Base-by-base conservation (phyloP, 306 rosid genomes). In the Oemleria cerasiformis region DNA sequence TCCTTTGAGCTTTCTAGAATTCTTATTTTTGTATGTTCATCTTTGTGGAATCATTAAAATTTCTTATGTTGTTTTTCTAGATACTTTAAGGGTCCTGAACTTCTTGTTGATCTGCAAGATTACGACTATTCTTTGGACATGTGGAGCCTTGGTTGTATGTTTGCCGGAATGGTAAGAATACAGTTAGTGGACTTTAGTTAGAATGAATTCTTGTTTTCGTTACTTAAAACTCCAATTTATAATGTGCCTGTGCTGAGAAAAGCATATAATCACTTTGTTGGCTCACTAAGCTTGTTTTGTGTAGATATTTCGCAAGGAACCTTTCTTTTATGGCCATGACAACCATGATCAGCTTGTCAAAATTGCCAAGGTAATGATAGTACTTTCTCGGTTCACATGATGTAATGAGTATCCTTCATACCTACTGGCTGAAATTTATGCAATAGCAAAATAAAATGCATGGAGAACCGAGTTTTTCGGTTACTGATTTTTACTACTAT, bases 71-170 rank as follows among this genome's bases (percentile, higher is more conserved):
- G 69, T 41, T 66, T 80, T 82, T 82, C 74, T 84, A 91, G 97
- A 78, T 88, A 91, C 85, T 91, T 91, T 58, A 91, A 91, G 87
- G 97, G 97, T 61, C 95, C 97, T 12, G 95, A 88, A 82, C 95
- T 91, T 75, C 88, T 91, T 43, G 97, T 88, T 74, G 95, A 88
- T 84, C 81, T 91, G 82, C 95, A 91, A 86, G 97, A 91, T 68
- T 91, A 91, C 47, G 95, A 91, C 80, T 91, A 91, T 80, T 87
- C 96, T 65, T 86, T 95, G 78, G 97, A 95, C 83, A 89, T 95
- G 96, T 91, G 99, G 99, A 95, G 99, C 85, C 97, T 95, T 64
- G 97, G 99, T 75, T 95, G 99, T 83, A 95, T 95, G 99, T 95
- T 95, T 84, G 97, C 99, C 54, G 99, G 99, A 84, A 95, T 95